Base-by-base conservation (phyloP, 805 yeast species). In the Torulaspora franciscae region DNA sequence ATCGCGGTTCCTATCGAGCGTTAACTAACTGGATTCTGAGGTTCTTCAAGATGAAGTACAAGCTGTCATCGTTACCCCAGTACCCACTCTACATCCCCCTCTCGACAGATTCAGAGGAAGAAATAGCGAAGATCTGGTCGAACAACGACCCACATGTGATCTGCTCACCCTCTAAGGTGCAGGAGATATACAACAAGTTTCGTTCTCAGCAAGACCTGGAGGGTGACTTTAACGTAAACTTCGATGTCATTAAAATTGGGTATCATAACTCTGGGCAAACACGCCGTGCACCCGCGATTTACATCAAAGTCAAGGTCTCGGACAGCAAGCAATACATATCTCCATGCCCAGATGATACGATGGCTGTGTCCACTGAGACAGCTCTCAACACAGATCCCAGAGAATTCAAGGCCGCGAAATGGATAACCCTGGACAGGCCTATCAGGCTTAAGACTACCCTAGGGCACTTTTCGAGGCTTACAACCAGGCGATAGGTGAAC, bases 11-110 rank as follows among this genome's bases (percentile, higher is more conserved):
- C 6, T 55, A 56, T 32, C 46, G 37, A 15, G 35, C 17, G 13
- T 29, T 57, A 15, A 19, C 47, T 2, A 33, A 43, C 9, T 46
- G 38, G 27, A 46, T 54, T 2, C 44, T 44, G 9, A 35, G 34
- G 14, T 45, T 45, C 28, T 37, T 48, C 24, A 41, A 37, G 33
- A 42, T 36, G 8, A 50, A 43, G 19, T 39, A 40, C 23, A 37
- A 29, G 22, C 38, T 32, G 35, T 48, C 44, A 28, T 42, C 44
- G 29, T 19, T 53, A 7, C 48, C 49, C 11, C 51, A 52, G 17
- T 53, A 53, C 23, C 60, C 60, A 7, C 34, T 52, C 37, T 50
- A 49, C 30, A 51, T 57, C 6, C 60, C 59, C 2, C 28, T 40
- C 17, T 37, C 51, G 23, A 52, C 50, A n/a, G 23, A 37, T 3